phyloP scores from a whole-genome alignment of 352 stramenopile genomes.

The Hyaloperonospora arabidopsidis region DNA sequence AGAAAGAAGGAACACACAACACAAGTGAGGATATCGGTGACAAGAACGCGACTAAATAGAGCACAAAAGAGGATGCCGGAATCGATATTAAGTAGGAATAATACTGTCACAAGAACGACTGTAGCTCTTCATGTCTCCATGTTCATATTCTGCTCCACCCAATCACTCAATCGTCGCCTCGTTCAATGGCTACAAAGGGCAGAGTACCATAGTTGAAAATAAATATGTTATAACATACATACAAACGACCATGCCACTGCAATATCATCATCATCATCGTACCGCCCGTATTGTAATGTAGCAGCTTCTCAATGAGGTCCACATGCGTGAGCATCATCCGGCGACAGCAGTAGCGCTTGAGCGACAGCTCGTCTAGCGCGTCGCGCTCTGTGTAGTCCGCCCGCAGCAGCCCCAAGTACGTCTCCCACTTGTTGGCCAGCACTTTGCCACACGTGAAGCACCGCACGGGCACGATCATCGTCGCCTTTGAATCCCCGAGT shows the following conservation, averaged over 20 bases:
- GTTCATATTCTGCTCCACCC: slow-evolving; percentile 12
- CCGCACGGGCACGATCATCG: slow-evolving; percentile 98
- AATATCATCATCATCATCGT: no score
- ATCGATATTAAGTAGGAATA: slow-evolving; percentile 41
- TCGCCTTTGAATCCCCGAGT: slow-evolving; percentile 19
- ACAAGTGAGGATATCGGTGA: no score
- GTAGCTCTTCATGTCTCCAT: slow-evolving; percentile 22
- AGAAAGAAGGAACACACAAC: no score
- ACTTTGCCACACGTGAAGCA: slow-evolving; percentile 99
- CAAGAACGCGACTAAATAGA: not conserved
- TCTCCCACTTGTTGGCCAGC: slow-evolving; percentile 99
- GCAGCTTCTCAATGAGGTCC: slow-evolving; percentile 99
- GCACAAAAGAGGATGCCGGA: slow-evolving; percentile 7
- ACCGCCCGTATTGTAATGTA: slow-evolving; percentile 99
- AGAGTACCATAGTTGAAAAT: slow-evolving; percentile 6
- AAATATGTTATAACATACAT: not conserved
- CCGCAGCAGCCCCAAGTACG: slow-evolving; percentile 95
- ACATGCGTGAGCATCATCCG: slow-evolving; percentile 99
- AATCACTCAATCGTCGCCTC: slow-evolving; percentile 51
- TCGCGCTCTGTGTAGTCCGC: slow-evolving; percentile 96
- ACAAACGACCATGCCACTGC: not conserved
- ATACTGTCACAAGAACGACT: slow-evolving; percentile 30
- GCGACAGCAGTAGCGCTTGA: slow-evolving; percentile 99
- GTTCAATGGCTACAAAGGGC: slow-evolving; percentile 59
- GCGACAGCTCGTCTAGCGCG: slow-evolving; percentile 95